phyloP scores from a whole-genome alignment of 2,329 filamentous ascomycete genomes.

The Sporothrix brasiliensis region DNA sequence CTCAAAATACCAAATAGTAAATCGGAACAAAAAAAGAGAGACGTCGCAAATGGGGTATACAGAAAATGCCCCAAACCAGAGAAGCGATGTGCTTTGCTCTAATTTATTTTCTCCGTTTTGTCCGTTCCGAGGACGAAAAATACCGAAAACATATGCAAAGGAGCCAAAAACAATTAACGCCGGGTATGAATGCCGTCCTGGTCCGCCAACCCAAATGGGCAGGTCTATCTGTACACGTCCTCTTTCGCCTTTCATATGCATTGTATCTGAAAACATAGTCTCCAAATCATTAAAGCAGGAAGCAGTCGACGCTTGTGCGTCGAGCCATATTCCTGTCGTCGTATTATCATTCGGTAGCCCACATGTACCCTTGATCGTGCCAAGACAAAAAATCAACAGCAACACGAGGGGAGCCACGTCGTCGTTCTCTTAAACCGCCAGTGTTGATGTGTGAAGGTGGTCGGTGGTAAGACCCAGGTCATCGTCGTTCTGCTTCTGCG shows the following conservation, averaged over 20 bases:
- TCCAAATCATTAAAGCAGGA: slow-evolving; percentile 18
- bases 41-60: slow-evolving; percentile 11
- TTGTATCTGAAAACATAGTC: background rate
- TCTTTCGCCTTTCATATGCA: background rate
- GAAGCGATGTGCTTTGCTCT: too few species aligned
- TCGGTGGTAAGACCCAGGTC: slow-evolving; percentile 26
- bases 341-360: background rate
- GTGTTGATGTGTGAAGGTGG: slow-evolving; percentile 28
- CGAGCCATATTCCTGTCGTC: background rate
- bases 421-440: slow-evolving; percentile 27
- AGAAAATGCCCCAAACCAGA: slow-evolving; percentile 10
- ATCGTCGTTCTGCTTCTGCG: background rate
- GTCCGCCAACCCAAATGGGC: background rate
- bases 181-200: slow-evolving; percentile 18
- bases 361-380: background rate
- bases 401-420: too few species aligned
- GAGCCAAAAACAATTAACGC: slow-evolving; percentile 1
- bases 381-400: background rate
- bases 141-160: background rate
- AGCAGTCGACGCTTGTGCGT: background rate
- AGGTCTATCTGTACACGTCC: slow-evolving; percentile 28
- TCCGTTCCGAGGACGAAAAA: background rate
- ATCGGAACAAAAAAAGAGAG: background rate
- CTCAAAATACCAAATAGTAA: background rate
- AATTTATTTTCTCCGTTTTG: background rate